Conservation (phyloP, 2,329 filamentous ascomycete species). For the Ceratocystis cubensis region DNA sequence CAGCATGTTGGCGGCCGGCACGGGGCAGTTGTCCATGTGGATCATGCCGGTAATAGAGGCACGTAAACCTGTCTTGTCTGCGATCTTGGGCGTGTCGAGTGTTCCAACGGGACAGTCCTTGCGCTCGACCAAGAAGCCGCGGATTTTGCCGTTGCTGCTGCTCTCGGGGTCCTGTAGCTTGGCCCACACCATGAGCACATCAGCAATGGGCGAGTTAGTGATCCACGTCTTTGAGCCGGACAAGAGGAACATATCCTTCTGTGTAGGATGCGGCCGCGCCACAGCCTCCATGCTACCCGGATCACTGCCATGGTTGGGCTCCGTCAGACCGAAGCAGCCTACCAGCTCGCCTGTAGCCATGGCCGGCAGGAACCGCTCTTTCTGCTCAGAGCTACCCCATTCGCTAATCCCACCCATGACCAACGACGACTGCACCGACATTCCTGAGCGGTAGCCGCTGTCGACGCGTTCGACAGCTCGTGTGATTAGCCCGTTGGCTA, state of each 20-base stretch:
- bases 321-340: slow-evolving; percentile 79
- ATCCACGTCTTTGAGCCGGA: slow-evolving; percentile 90
- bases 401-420: slow-evolving; percentile 87
- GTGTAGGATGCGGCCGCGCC: slow-evolving; percentile 71
- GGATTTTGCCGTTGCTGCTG: slow-evolving; percentile 65
- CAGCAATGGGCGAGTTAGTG: slow-evolving; percentile 82
- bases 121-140: slow-evolving; percentile 81
- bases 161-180: slow-evolving; percentile 54
- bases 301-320: slow-evolving; percentile 87
- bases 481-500: slow-evolving; percentile 81
- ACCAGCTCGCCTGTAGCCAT: slow-evolving; percentile 74
- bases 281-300: slow-evolving; percentile 82
- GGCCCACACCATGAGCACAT: slow-evolving; percentile 80
- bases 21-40: slow-evolving; percentile 79
- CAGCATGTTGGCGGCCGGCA: slow-evolving; percentile 87
- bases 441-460: slow-evolving; percentile 80
- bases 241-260: slow-evolving; percentile 67
- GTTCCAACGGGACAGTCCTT: slow-evolving; percentile 75
- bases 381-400: slow-evolving; percentile 75
- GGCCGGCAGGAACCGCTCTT: slow-evolving; percentile 66
- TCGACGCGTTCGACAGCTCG: slow-evolving; percentile 83
- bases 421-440: slow-evolving; percentile 88
- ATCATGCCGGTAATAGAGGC: slow-evolving; percentile 98
- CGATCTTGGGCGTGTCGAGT: slow-evolving; percentile 79
- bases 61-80: slow-evolving; percentile 87